Evolutionary conservation across 2,329 filamentous ascomycete genomes (phyloP).

Genomic region (Colletotrichum sp.): DNA sequence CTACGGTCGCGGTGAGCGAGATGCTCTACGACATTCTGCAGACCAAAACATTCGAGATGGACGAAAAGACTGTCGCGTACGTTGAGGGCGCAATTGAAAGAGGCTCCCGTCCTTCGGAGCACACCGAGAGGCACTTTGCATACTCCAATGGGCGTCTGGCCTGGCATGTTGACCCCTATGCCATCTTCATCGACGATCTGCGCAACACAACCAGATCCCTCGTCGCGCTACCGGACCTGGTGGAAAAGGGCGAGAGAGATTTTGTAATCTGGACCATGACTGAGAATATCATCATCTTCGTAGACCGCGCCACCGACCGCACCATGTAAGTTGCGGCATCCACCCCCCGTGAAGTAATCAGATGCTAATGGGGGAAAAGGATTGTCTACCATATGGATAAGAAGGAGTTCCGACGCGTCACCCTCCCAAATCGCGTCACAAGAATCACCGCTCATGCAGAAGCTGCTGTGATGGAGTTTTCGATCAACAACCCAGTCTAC

Average conservation of each 20-base stretch:
- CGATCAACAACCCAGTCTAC: not conserved
- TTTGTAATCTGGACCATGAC: not conserved
- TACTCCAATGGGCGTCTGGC: not conserved
- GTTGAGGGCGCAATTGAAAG: not conserved
- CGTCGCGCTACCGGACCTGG: not conserved
- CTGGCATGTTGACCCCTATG: not conserved
- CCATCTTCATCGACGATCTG: slow-evolving; percentile 10
- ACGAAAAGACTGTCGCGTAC: not conserved
- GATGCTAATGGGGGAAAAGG: not conserved
- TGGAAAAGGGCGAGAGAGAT: not conserved
- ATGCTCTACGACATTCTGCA: not conserved
- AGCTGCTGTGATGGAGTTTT: not conserved
- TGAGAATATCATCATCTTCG: not conserved
- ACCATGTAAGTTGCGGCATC: not conserved
- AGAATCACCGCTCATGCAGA: not conserved
- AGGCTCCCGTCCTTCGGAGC: not conserved
- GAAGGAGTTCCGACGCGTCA: not conserved
- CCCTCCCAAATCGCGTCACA: not conserved
- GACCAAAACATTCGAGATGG: not conserved
- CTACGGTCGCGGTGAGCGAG: not conserved
- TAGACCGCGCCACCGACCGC: not conserved
- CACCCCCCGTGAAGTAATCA: not conserved
- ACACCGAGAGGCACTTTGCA: not conserved
- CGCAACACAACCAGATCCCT: not conserved
- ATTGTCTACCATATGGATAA: not conserved